A percentile compares a stretch with the other conserved stretches of the same genome.
phyloP scores from a whole-genome alignment of 1,139 yeast genomes.

The Groenewaldozyma auringiensis region DNA sequence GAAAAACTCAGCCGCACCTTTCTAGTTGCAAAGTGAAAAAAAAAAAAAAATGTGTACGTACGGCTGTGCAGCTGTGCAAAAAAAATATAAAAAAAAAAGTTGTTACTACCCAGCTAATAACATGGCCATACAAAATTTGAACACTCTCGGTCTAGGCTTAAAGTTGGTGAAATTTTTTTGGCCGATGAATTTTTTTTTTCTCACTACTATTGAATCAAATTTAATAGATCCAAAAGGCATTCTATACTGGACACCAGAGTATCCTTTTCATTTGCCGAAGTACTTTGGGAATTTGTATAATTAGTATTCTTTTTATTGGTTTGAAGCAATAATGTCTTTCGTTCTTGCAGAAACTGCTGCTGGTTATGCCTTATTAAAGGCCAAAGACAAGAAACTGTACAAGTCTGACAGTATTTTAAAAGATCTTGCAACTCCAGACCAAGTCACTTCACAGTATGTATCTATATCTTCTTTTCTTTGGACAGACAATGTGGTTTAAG shows the following conservation, averaged over 20 bases:
- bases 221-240: not conserved
- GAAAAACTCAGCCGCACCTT: no score
- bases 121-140: no score
- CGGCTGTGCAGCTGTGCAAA: no score
- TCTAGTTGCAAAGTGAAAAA: no score
- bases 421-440: conserved; percentile 77
- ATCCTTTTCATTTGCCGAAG: not conserved
- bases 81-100: no score
- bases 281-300: not conserved
- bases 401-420: conserved; percentile 67
- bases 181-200: conserved; percentile 1
- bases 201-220: not conserved
- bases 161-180: conserved; percentile 1
- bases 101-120: no score
- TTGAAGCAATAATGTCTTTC: conserved; percentile 59
- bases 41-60: no score
- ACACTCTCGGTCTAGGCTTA: not conserved
- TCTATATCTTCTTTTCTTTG: not conserved
- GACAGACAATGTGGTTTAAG: not conserved
- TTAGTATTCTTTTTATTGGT: not conserved
- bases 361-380: conserved; percentile 94
- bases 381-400: conserved; percentile 94
- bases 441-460: conserved; percentile 50
- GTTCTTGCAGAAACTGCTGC: conserved; percentile 97
- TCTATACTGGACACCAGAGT: not conserved